Base-by-base conservation (phyloP, 495 filamentous ascomycete species). In the Hyaloscypha hepaticicola region DNA sequence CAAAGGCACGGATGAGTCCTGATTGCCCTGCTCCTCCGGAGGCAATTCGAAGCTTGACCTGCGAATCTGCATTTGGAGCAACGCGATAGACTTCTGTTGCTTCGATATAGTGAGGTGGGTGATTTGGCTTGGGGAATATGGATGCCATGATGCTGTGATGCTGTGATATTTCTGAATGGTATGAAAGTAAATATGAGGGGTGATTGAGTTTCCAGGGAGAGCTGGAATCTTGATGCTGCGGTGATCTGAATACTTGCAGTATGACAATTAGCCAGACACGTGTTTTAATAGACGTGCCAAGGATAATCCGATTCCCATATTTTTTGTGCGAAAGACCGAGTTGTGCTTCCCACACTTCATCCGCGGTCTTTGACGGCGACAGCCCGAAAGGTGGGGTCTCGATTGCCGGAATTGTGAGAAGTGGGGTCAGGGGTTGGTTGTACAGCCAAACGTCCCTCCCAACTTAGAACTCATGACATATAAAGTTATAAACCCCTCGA, bases 11-110 rank as follows among this genome's bases (percentile, higher is more conserved):
- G 26, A 61, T 50, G 16, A 61, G 24, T 1, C 59, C 59, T 19
- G 59, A 53, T 24, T 61, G 59, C 11, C 59, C 59, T 7, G 59
- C 59, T 24, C 59, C 58, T 4, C 58, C 58, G 22, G 58, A 48
- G 2, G 59, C 59, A 8, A 61, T 61, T 21, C 59, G 59, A 8
- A 61, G 59, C 16, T 34, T 34, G 26, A n/a, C 34, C 11, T 4
- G 26, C 9, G 25, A 28, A 48, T 41, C 28, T 28, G 25, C 21
- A 21, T 41, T 22, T 25, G 38, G 26, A 49, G 34, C n/a, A 60
- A 24, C 19, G 19, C 34, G 25, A 49, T 61, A 61, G 14, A 55
- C 48, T 27, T 61, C 59, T 53, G 48, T 48, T 33, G 59, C 41
- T 33, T 51, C 59, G 27, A 61, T 48, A 21, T 53, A 61, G n/a